Percentiles rank a stretch among this genome's conserved stretches.
These are phyloP conservation scores for Mortierella sp. DNA, from an alignment of 371 early-diverging fungal species.

Conservation along the genomic window DNA sequence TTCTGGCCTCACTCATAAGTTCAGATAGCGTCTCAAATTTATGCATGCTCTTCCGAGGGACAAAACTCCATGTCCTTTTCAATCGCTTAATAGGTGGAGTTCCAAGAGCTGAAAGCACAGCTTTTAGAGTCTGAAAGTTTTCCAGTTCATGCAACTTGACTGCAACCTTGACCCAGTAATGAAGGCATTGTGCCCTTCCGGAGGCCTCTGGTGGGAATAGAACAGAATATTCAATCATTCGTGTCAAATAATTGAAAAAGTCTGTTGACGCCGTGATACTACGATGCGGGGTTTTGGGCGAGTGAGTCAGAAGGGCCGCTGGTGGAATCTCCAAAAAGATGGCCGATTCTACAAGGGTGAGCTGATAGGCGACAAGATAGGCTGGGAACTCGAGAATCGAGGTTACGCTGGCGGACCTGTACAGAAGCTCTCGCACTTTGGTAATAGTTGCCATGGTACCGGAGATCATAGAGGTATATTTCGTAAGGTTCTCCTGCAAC, in stretches of 20 bases:
- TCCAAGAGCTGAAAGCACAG: constrained; percentile 76
- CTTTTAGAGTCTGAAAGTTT: constrained; percentile 84
- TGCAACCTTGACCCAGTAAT: constrained; percentile 84
- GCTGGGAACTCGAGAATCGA: constrained; percentile 76
- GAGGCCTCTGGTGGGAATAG: constrained; percentile 72
- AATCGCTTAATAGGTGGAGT: constrained; percentile 84
- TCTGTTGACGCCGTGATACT: constrained; percentile 82
- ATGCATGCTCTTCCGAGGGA: constrained; percentile 75
- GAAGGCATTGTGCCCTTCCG: constrained; percentile 73
- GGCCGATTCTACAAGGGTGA: constrained; percentile 79
- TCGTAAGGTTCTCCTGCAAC: constrained; percentile 60
- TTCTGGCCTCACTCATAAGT: constrained; percentile 78
- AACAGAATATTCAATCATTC: constrained; percentile 80
- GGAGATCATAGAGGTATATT: constrained; percentile 60
- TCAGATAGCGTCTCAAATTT: constrained; percentile 70
- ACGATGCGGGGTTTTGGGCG: constrained; percentile 75
- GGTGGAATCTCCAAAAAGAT: constrained; percentile 80
- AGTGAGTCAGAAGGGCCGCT: constrained; percentile 72
- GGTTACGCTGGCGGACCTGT: constrained; percentile 70
- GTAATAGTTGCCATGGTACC: constrained; percentile 66
- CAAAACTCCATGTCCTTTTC: constrained; percentile 81
- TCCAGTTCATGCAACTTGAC: constrained; percentile 72
- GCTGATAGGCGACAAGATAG: constrained; percentile 78
- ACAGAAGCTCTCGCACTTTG: constrained; percentile 67
- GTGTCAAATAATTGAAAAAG: constrained; percentile 86